Conservation (phyloP, 805 yeast species). For the Schizosaccharomyces osmophilus region DNA sequence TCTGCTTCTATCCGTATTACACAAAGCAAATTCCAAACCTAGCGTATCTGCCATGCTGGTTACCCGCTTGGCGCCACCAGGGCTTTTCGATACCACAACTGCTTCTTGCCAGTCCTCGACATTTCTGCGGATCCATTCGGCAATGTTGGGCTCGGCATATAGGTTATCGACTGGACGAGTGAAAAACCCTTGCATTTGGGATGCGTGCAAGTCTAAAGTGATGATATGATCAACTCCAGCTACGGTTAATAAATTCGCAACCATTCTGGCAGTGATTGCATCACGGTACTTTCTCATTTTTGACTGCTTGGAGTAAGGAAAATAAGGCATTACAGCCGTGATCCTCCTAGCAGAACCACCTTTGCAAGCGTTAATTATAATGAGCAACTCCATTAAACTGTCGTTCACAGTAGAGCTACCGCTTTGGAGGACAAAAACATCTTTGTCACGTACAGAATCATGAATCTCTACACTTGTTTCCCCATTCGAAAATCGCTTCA, state of each 20-base stretch:
- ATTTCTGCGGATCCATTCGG: constrained; percentile 83
- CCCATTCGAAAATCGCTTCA: constrained; percentile 86
- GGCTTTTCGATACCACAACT: constrained; percentile 94
- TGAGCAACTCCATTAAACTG: constrained; percentile 85
- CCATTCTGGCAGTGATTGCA: constrained; percentile 91
- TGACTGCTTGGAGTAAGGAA: constrained; percentile 89
- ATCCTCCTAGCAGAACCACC: constrained; percentile 97
- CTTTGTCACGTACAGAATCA: constrained; percentile 22
- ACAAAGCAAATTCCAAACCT: constrained; percentile 93
- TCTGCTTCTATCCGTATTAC: constrained; percentile 92
- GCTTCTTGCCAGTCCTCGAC: constrained; percentile 66
- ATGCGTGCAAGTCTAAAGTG: constrained; percentile 87
- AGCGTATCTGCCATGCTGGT: constrained; percentile 93
- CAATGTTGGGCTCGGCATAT: constrained; percentile 88
- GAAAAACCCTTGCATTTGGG: constrained; percentile 98
- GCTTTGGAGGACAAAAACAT: constrained; percentile 68
- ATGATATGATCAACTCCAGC: constrained; percentile 98
- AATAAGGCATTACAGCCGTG: constrained; percentile 91
- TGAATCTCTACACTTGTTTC: constrained; percentile 94
- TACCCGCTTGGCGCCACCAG: constrained; percentile 90
- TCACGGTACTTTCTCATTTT: constrained; percentile 98
- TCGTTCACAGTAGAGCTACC: constrained; percentile 77
- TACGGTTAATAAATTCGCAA: constrained; percentile 82
- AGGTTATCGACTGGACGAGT: constrained; percentile 90
- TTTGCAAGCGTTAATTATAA: constrained; percentile 80